Base-by-base conservation (phyloP, 805 yeast genomes). In the Kodamaea laetipori region DNA sequence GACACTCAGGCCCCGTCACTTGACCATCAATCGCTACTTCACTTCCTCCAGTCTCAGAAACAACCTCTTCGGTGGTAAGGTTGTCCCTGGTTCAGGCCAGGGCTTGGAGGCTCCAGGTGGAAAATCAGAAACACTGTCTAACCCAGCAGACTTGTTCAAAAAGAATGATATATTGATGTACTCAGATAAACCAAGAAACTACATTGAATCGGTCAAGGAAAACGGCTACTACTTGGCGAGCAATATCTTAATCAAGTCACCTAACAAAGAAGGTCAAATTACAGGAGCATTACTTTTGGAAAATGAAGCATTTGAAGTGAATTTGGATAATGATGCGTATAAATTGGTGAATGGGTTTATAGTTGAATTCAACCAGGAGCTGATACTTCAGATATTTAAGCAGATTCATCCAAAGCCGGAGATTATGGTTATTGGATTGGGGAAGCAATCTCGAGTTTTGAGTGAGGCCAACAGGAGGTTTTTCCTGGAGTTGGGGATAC, bases 371-470 rank as follows among this genome's bases (percentile, higher is more conserved):
- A 64, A 68, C 43, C 61, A 63, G 11, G 37, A 49, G 16, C 58
- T 65, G n/a, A 62, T 76, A 0, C 61, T 81, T 18, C 69, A 69
- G 10, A 57, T 84, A 3, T 72, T 84, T 44, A 73, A 71, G 13
- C 64, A 80, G 5, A 60, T 84, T 1, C 80, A 81, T 58, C 95
- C 95, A 3, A 81, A 81, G 55, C 95, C 95, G 0, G 95, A 87
- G 55, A 68, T 87, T 35, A 53, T 85, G 37, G 81, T 86, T 6
- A 63, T 86, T 12, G 95, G 95, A 1, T 64, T 85, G 17, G 95
- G 95, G 0, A 67, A 69, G 45, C 71, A 75, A 46, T 74, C 86
- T 2, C 70, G 94, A 37, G 71, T 85, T 60, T 66, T 87, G 50
- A 76, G 81, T 26, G 81, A 80, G n/a, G 50, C 59, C 7, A 82